A percentile compares a stretch with the other conserved stretches of the same genome.
Evolutionary conservation across 768 basidiomycete genomes (phyloP).

Genomic region (Chiua virens): DNA sequence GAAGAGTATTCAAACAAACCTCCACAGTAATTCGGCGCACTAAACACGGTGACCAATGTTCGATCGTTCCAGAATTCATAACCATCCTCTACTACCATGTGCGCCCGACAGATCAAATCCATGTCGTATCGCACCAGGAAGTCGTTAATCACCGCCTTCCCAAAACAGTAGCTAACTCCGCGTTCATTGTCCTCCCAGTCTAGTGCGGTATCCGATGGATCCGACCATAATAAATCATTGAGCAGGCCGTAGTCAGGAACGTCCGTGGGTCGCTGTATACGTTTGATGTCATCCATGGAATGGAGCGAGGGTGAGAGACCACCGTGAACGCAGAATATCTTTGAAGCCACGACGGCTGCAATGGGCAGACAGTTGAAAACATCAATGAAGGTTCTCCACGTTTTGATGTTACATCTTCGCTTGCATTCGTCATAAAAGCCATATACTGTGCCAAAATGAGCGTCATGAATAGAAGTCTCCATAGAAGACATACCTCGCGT

Average conservation of each 20-base stretch:
- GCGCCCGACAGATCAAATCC: constrained; percentile 98
- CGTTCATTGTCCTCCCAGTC: constrained; percentile 99
- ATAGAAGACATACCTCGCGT: constrained; percentile 74
- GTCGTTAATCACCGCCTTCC: constrained; percentile 95
- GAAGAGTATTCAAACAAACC: constrained; percentile 53
- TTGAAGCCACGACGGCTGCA: constrained; percentile 96
- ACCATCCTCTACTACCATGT: constrained; percentile 99
- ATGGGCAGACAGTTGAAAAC: constrained; percentile 99
- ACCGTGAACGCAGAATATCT: constrained; percentile 99
- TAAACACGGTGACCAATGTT: constrained; percentile 97
- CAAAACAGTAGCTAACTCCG: constrained; percentile 98
- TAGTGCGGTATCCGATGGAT: constrained; percentile 94
- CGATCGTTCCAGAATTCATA: constrained; percentile 99
- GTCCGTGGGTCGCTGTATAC: constrained; percentile 96
- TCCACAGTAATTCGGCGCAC: constrained; percentile 95
- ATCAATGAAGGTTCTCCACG: constrained; percentile 99
- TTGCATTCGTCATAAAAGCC: constrained; percentile 99
- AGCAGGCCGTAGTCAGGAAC: constrained; percentile 97
- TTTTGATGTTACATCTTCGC: constrained; percentile 98
- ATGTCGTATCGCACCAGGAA: constrained; percentile 95
- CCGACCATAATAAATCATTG: constrained; percentile 97
- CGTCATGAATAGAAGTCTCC: constrained; percentile 9
- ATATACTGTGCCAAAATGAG: constrained; percentile 63
- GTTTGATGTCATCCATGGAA: constrained; percentile 98
- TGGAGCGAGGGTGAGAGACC: constrained; percentile 91